Conservation (phyloP, 2,329 filamentous ascomycete species). For the Trichothecium sympodiale region DNA sequence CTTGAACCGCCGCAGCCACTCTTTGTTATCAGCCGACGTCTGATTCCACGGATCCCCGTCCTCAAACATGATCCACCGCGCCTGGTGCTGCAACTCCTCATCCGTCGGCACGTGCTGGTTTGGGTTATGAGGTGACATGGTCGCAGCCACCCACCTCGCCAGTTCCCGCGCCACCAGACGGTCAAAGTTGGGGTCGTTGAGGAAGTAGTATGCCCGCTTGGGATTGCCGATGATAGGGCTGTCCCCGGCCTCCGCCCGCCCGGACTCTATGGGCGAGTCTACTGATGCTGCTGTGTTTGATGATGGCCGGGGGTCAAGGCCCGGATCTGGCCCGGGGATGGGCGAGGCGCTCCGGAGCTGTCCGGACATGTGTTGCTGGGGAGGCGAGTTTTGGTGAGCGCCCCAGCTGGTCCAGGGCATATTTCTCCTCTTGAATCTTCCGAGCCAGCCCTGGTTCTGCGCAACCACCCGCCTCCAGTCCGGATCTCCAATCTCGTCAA, state of each 20-base stretch:
- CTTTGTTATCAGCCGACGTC: slow-evolving; percentile 43
- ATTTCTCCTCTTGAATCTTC: slow-evolving; percentile 13
- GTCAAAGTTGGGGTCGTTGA: slow-evolving; percentile 16
- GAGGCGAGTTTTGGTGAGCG: too few species aligned
- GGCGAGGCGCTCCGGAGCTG: background rate
- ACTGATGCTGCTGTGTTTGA: too few species aligned
- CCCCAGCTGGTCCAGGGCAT: slow-evolving; percentile 1
- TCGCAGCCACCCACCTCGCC: slow-evolving; percentile 14
- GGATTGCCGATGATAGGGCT: background rate
- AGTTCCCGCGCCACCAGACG: slow-evolving; percentile 11
- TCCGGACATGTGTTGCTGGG: background rate
- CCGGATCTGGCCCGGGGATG: background rate
- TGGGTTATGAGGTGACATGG: slow-evolving; percentile 19
- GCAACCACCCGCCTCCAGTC: slow-evolving; percentile 10
- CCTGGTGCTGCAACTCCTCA: slow-evolving; percentile 21
- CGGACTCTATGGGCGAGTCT: too few species aligned
- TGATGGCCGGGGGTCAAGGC: too few species aligned
- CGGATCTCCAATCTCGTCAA: slow-evolving; percentile 8
- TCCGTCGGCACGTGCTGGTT: slow-evolving; percentile 20
- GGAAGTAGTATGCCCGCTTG: slow-evolving; percentile 7
- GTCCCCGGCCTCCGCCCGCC: background rate
- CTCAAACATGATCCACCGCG: slow-evolving; percentile 18
- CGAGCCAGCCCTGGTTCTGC: slow-evolving; percentile 12
- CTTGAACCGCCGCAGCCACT: slow-evolving; percentile 48
- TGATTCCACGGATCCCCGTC: slow-evolving; percentile 46